Base-by-base conservation (phyloP, 306 rosid species). In the Vicia sativa region DNA sequence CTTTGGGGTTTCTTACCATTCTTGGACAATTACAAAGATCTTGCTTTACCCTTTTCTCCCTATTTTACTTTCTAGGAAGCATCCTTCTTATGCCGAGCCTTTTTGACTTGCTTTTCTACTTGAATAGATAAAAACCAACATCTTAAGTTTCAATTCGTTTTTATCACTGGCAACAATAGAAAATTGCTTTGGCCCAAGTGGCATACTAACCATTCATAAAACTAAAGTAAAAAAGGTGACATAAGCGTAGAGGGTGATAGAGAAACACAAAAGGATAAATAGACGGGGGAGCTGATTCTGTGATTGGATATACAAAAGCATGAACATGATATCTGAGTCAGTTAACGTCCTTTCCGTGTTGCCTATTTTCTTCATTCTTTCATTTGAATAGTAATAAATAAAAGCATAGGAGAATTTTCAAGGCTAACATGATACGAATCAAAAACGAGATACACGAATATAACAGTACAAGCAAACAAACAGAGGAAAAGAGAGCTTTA, bases 311-410 rank as follows among this genome's bases (percentile, higher is more conserved):
- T 52, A 49, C 8, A 68, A 69, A 31, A 71, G 52, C 49, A 21
- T 46, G 53, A 26, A 44, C 31, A 25, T 19, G 64, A 54, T 39
- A 44, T 41, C 21, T 21, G 54, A 75, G 21, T 37, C 44, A 3
- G 74, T 38, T 38, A 59, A 50, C 45, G 56, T 42, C 38, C 55
- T 44, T 34, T n/a, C 60, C 66, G 21, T 35, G 62, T 44, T 63
- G 68, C 41, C 35, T 57, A 25, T 55, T 34, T 13, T 16, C 28
- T 43, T 63, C 13, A 9, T 19, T 50, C 16, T 28, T 58, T 15
- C 25, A 62, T 70, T 21, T 44, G 67, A 63, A 42, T 70, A 43
- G 53, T 21, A 34, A 42, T 19, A 31, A 69, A 69, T 62, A 50
- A 50, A 50, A 19, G 70, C 61, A 76, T 14, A 15, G 43, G 18